phyloP scores from a whole-genome alignment of 768 basidiomycete genomes.

The Wakefieldia striispora region DNA sequence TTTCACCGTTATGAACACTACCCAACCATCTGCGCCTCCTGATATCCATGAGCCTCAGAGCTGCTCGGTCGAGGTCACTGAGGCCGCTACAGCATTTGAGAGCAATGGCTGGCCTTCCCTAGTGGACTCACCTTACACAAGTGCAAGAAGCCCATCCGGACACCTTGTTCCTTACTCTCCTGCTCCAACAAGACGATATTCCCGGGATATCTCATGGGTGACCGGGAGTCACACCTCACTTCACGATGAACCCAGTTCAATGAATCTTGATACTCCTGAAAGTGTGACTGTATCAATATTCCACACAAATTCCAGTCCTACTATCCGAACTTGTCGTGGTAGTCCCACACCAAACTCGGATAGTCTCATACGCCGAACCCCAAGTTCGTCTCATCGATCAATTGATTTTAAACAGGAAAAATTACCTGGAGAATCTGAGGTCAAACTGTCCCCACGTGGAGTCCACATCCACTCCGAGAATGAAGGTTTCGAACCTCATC shows the following conservation, averaged over 20 bases:
- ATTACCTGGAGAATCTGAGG: not conserved
- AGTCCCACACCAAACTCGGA: not conserved
- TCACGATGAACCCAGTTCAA: conserved; percentile 13
- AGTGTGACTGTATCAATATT: too few relatives aligned
- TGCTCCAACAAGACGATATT: conserved; percentile 7
- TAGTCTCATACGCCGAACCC: not conserved
- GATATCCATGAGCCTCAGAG: not conserved
- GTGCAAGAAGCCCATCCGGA: conserved; percentile 14
- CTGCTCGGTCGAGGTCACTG: not conserved
- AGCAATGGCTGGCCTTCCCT: conserved; percentile 5
- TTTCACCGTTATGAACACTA: conserved; percentile 19
- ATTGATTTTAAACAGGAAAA: not conserved
- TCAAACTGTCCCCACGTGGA: not conserved
- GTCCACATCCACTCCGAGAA: not conserved
- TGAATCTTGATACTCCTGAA: conserved; percentile 1
- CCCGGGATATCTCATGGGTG: conserved; percentile 9
- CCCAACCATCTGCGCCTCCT: not conserved
- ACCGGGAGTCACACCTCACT: conserved; percentile 13
- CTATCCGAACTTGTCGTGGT: not conserved
- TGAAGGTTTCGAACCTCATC: not conserved
- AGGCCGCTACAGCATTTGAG: not conserved
- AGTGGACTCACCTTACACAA: conserved; percentile 1
- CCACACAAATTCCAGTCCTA: too few relatives aligned
- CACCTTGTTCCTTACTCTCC: conserved; percentile 20
- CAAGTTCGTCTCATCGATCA: not conserved